phyloP scores from a whole-genome alignment of 305 asterid genomes.

The Fraxinus ornus region DNA sequence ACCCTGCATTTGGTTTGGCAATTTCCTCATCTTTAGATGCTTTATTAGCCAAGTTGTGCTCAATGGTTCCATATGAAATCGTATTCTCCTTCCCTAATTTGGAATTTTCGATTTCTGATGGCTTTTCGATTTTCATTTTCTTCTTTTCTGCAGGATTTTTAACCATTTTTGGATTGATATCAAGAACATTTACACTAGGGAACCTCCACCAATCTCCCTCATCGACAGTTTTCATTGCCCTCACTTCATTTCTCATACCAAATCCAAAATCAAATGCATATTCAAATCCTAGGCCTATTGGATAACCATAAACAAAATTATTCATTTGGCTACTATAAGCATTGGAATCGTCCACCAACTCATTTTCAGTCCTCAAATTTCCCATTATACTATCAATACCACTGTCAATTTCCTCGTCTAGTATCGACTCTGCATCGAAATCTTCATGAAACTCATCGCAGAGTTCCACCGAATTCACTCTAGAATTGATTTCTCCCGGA shows the following conservation, averaged over 20 bases:
- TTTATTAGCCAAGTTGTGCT: neutral
- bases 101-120: conserved; percentile 25
- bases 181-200: conserved; percentile 55
- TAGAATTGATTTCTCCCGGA: conserved; percentile 57
- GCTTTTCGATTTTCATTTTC: conserved; percentile 48
- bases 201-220: conserved; percentile 73
- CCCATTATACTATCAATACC: conserved; percentile 92
- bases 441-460: conserved; percentile 40
- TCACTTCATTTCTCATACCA: conserved; percentile 48
- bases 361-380: conserved; percentile 31
- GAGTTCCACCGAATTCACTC: conserved; percentile 19
- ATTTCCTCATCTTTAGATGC: conserved; percentile 27
- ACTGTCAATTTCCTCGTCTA: conserved; percentile 80
- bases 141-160: conserved; percentile 35
- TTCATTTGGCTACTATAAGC: neutral
- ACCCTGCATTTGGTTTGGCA: conserved; percentile 31
- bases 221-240: conserved; percentile 50
- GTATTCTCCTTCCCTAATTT: conserved; percentile 4
- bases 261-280: conserved; percentile 28
- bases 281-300: conserved; percentile 61
- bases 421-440: conserved; percentile 79
- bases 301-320: conserved; percentile 62
- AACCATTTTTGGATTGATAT: conserved; percentile 40
- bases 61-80: neutral
- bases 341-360: conserved; percentile 21